Evolutionary conservation across 345 rosid genomes (phyloP), one percentile per base, ranked within the genome.

Genomic region (Raphanus sativus): DNA sequence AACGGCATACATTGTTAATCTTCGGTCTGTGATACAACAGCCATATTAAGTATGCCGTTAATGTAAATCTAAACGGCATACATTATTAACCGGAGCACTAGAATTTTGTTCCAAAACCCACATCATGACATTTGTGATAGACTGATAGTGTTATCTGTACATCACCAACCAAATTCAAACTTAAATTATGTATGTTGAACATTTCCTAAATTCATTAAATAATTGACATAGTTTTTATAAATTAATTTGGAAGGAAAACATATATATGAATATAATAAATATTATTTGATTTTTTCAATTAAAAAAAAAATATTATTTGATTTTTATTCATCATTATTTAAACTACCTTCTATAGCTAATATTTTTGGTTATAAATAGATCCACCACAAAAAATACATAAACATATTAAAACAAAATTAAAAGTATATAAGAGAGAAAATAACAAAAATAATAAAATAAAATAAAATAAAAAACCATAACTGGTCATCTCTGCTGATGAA

Each of bases 321-420:
- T 21, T 21, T 21, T 21, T 21, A 21, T 32, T 32, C 45, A 62
- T 16, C 0, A 62, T 1, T 29, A 8, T 32, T 30, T n/a, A 25
- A 67, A 17, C 0, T 17, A 54, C 12, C 25, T 77, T 77, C 80
- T 62, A 76, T 63, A 77, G 9, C 5, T n/a, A 34, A 16, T 52
- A 29, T 1, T 62, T 36, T 54, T 63, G 70, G 60, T 65, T 70
- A 77, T 70, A 77, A 64, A 70, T 64, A 64, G 75, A 21, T 9
- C 9, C 11, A 32, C 21, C 29, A 38, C 9, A 1, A 42, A 64
- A 56, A 64, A 29, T 38, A 4, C 36, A 33, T 33, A 1, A 5
- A 30, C 2, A 26, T 7, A 3, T 2, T 5, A 11, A 61, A 5
- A 28, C 34, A 62, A 3, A 45, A 13, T 12, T 7, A 5, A 15